These are phyloP conservation scores for Lodderomyces jiufengensis DNA, from an alignment of 1,139 yeast genomes.

Conservation along the genomic window DNA sequence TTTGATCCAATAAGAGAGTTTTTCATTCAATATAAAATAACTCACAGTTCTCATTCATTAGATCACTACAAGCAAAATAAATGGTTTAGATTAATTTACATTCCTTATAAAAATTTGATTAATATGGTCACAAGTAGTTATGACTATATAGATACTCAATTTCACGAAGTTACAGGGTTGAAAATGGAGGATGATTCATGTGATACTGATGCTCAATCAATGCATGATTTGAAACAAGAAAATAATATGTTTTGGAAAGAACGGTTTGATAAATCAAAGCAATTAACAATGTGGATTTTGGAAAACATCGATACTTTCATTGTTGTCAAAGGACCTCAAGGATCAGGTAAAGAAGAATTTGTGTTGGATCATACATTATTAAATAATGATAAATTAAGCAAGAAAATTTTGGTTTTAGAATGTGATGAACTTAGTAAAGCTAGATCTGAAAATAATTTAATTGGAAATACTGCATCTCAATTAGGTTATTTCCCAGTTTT, in stretches of 20 bases:
- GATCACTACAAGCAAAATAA: slow-evolving; percentile 30
- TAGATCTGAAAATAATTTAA: slow-evolving; percentile 66
- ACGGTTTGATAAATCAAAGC: slow-evolving; percentile 62
- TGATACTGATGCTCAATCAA: neutral
- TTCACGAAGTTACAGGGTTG: slow-evolving; percentile 16
- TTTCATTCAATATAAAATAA: slow-evolving; percentile 70
- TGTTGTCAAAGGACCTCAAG: slow-evolving; percentile 87
- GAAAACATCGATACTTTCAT: slow-evolving; percentile 82
- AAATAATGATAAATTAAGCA: slow-evolving; percentile 38
- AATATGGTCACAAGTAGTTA: slow-evolving; percentile 29
- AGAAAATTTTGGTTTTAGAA: slow-evolving; percentile 66
- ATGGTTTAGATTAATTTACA: slow-evolving; percentile 23
- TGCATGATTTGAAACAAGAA: slow-evolving; percentile 13
- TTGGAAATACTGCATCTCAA: slow-evolving; percentile 67
- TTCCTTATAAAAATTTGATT: slow-evolving; percentile 24
- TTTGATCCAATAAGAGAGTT: slow-evolving; percentile 92
- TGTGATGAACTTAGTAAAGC: slow-evolving; percentile 74
- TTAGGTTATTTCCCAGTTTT: slow-evolving; percentile 91
- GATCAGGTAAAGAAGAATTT: slow-evolving; percentile 85
- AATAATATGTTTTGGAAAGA: slow-evolving; percentile 64
- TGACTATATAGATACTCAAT: slow-evolving; percentile 25
- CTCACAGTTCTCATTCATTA: slow-evolving; percentile 35
- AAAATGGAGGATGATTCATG: slow-evolving; percentile 12
- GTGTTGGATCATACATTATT: slow-evolving; percentile 67
- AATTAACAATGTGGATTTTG: slow-evolving; percentile 72